Evolutionary conservation across 2,329 filamentous ascomycete species (phyloP), one percentile per base, ranked within the genome.

Genomic region (Colletotrichum musae): DNA sequence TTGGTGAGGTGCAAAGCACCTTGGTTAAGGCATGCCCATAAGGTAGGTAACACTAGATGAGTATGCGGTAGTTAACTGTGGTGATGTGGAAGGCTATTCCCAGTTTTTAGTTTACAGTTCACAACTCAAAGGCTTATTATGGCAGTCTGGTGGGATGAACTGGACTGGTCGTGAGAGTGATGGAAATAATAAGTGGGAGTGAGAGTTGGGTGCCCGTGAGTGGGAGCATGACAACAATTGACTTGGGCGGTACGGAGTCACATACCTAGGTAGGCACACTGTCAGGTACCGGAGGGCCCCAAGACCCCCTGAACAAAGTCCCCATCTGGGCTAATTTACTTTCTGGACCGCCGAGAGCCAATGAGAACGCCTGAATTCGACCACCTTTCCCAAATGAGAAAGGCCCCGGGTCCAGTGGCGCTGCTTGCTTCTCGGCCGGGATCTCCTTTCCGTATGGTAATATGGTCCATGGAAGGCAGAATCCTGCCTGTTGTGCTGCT

Each of bases 351-450:
- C n/a, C 16, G 2, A 45, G 16, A 21, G 21, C 62, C 67, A 70
- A 67, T 70, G 21, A 58, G 41, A 57, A 24, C 18, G 5, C 21
- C 15, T 24, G 21, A 50, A 57, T 57, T 61, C 51, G 43, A 47
- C 57, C 21, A 36, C 62, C 57, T 60, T 60, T 26, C 67, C 67
- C 16, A 41, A 66, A 70, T 28, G 63, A 70, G 64, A 56, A 70
- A 68, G 48, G n/a, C 10, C 54, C 52, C 58, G 53, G 26, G 53
- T 50, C 39, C 39, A 64, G 64, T 70, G 64, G 64, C 68, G 53
- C 68, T 64, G 64, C 58, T 54, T 57, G 45, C 56, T 57, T 54
- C 51, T 36, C 43, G 45, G 26, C 66, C 56, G 51, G 62, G 62
- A 60, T 61, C 67, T 69, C 67, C 51, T 70, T 67, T 57, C 62